Evolutionary conservation across 179 eudicot genomes (phyloP).

Genomic region (Beta lomatogona): DNA sequence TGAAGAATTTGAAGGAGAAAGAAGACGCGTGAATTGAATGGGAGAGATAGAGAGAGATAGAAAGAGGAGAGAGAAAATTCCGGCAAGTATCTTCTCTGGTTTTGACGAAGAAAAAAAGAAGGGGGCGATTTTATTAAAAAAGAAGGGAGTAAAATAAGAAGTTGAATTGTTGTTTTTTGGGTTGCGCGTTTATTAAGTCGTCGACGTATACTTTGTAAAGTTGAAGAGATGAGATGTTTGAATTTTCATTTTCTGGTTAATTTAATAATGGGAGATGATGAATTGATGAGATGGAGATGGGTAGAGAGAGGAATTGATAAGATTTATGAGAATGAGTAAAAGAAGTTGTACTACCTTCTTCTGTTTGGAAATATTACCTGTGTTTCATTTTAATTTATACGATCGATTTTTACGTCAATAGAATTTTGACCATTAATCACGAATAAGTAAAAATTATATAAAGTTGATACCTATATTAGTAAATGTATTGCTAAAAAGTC

Average conservation of each 20-base stretch:
- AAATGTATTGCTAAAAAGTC: no score
- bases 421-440: no score
- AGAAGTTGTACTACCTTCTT: no score
- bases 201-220: background rate
- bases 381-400: no score
- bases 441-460: no score
- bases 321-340: no score
- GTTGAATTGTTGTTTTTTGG: background rate
- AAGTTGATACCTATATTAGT: no score
- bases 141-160: background rate
- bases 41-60: background rate
- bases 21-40: slow-evolving; percentile 6
- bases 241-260: background rate
- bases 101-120: background rate
- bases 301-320: no score
- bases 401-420: no score
- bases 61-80: background rate
- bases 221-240: background rate
- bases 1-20: background rate
- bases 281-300: slow-evolving; percentile 9
- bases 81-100: slow-evolving; percentile 1
- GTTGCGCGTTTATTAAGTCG: slow-evolving; percentile 4
- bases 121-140: background rate
- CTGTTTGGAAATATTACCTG: no score
- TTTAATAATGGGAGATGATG: background rate